A percentile compares a stretch with the other conserved stretches of the same genome.
These are phyloP conservation scores for Dioscorea dumetorum DNA, from an alignment of 106 monocot species.

Conservation along the genomic window DNA sequence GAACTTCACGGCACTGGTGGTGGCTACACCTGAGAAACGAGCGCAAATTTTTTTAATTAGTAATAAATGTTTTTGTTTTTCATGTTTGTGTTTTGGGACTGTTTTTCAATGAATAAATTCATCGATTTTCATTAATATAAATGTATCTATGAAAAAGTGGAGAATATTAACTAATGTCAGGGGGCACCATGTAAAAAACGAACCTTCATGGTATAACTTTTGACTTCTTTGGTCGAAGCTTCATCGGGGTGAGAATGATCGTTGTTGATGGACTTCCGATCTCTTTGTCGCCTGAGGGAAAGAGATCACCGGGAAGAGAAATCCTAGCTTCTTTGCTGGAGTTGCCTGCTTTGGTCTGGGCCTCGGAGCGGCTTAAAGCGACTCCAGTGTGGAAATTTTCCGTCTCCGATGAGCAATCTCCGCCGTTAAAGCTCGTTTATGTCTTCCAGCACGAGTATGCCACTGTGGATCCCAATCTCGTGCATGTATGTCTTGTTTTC, in stretches of 20 bases:
- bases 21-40: constrained; percentile 5
- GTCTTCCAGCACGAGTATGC: constrained; percentile 87
- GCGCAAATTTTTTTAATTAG: no score
- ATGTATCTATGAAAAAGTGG: no score
- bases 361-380: constrained; percentile 49
- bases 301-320: constrained; percentile 11
- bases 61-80: no score
- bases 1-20: constrained; percentile 3
- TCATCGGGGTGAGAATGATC: constrained; percentile 20
- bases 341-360: constrained; percentile 44
- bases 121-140: no score
- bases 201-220: neutral
- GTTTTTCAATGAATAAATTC: no score
- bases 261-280: constrained; percentile 27
- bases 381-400: constrained; percentile 32
- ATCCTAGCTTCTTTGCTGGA: constrained; percentile 35
- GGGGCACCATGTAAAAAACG: no score
- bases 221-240: constrained; percentile 4
- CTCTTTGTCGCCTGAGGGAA: neutral
- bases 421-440: constrained; percentile 52
- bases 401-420: constrained; percentile 13
- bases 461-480: constrained; percentile 62
- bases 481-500: constrained; percentile 29
- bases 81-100: no score
- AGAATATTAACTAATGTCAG: no score